Base-by-base conservation (phyloP, 495 filamentous ascomycete genomes). In the Podospora comata region DNA sequence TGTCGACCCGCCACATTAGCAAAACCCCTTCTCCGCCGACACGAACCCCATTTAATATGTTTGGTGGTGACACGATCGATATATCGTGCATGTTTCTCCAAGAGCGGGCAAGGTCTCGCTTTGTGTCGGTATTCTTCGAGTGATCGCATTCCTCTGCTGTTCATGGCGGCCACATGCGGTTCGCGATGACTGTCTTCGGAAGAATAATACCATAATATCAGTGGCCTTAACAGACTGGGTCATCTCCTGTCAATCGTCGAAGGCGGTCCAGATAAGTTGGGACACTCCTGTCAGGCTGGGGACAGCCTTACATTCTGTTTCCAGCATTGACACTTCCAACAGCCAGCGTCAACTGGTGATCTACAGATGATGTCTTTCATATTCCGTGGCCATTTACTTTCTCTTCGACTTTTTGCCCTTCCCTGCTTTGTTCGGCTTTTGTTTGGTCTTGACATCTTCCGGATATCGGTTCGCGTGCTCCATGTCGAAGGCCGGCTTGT, bases 401-500 rank as follows among this genome's bases (percentile, higher is more conserved):
- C 70, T 62, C 56, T 60, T 61, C n/a, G 54, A 62, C 16, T 69
- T 70, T 68, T 72, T 72, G 7, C 69, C 65, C 63, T 75, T 81
- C 64, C 73, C 73, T 62, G 68, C 69, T 3, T 32, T 28, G 15
- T 66, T 64, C 55, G 62, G 65, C 64, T 73, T 87, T 70, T 83
- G 87, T 63, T 83, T 77, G 56, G 67, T 70, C 67, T 70, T 79
- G 76, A 48, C 77, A 79, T 61, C 75, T 53, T 83, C 77, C 27
- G 87, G 86, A 80, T 85, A 88, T 70, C 87, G 85, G 68, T 86
- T 87, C 69, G 85, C 79, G 76, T 93, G 86, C 74, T 96, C 90
- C 57, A 84, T 77, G 73, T 99, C 95, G 74, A 98, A 97, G 15
- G 84, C 89, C 56, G 86, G 83, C 79, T 96, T 98, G 70, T 91